Base-by-base conservation (phyloP, 2,329 filamentous ascomycete genomes). In the Fusarium sp. region DNA sequence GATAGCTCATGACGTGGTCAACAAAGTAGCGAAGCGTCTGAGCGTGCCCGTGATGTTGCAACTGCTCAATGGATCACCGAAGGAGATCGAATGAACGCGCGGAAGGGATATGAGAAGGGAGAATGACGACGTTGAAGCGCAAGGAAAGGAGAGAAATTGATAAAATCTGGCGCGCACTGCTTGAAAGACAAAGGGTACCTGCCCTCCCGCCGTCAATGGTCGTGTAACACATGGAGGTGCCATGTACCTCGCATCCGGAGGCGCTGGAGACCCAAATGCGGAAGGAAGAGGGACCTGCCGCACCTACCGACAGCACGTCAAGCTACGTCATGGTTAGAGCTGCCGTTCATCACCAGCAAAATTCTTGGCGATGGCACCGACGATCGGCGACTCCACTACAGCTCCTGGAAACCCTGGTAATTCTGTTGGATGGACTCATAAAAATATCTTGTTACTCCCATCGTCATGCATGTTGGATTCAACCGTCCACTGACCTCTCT, bases 361-460 rank as follows among this genome's bases (percentile, higher is more conserved):
- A 59, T 73, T 68, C 71, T 74, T 74, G 71, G 71, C 72, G 57
- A 72, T 67, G 65, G 38, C 51, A 70, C 64, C 72, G 24, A 61
- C 62, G 65, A 75, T 70, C 67, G 60, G 72, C 53, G 66, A 70
- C 72, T 65, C 69, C 72, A 75, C 72, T 51, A 35, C 24, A 70
- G 35, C 35, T 61, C 27, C 53, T n/a, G 36, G 31, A 35, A 36
- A 58, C 29, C 46, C 55, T 64, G 42, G 61, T 57, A 68, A 46
- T 53, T 33, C 27, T 44, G 31, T 53, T 51, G 51, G 7, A 42
- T 33, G 20, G 35, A 22, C 35, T 58, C 38, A 36, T 49, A 22
- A 17, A 38, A 33, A 58, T 29, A 16, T 49, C 62, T 55, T 31
- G 29, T 33, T 16, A 6, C 46, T 53, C 27, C 10, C 46, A 31